phyloP scores from a whole-genome alignment of 192 early-diverging fungal species.

The Coemansia sp. region DNA sequence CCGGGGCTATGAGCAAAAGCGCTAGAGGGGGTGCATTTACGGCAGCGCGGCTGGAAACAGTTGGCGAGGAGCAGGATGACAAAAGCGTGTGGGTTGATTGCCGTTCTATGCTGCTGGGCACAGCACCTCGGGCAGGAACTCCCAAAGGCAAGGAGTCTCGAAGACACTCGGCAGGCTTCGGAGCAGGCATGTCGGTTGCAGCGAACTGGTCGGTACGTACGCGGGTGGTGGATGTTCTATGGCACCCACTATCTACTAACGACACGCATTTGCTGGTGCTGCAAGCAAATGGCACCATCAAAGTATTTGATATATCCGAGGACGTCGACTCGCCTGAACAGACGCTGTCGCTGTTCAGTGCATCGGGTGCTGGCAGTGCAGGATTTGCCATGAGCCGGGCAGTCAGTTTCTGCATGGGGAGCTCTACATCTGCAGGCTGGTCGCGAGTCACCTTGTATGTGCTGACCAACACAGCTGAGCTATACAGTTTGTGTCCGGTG shows the following conservation, averaged over 20 bases:
- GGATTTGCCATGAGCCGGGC: slow-evolving; percentile 45
- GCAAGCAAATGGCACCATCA: slow-evolving; percentile 60
- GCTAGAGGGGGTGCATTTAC: slow-evolving; percentile 31
- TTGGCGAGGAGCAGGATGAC: slow-evolving; percentile 7
- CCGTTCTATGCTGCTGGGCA: slow-evolving; percentile 34
- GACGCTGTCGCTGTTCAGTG: slow-evolving; percentile 33
- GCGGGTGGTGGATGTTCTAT: slow-evolving; percentile 65
- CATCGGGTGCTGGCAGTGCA: not conserved
- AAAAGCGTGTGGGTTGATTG: slow-evolving; percentile 33
- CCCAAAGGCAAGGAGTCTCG: not conserved
- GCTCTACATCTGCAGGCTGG: slow-evolving; percentile 56
- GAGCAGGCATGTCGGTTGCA: slow-evolving; percentile 17
- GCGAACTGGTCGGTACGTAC: slow-evolving; percentile 38
- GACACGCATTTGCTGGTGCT: slow-evolving; percentile 70
- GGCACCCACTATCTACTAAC: slow-evolving; percentile 77
- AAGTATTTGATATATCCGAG: slow-evolving; percentile 68
- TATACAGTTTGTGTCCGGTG: slow-evolving; percentile 76
- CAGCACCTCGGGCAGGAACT: not conserved
- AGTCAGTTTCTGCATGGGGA: slow-evolving; percentile 53
- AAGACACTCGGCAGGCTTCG: slow-evolving; percentile 15
- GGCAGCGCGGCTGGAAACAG: slow-evolving; percentile 21
- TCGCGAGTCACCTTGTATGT: slow-evolving; percentile 69
- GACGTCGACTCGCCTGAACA: slow-evolving; percentile 69
- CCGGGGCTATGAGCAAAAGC: slow-evolving; percentile 30
- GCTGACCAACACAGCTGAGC: slow-evolving; percentile 64